Conservation (phyloP, 106 monocot genomes). For the Dendrobium officinale region DNA sequence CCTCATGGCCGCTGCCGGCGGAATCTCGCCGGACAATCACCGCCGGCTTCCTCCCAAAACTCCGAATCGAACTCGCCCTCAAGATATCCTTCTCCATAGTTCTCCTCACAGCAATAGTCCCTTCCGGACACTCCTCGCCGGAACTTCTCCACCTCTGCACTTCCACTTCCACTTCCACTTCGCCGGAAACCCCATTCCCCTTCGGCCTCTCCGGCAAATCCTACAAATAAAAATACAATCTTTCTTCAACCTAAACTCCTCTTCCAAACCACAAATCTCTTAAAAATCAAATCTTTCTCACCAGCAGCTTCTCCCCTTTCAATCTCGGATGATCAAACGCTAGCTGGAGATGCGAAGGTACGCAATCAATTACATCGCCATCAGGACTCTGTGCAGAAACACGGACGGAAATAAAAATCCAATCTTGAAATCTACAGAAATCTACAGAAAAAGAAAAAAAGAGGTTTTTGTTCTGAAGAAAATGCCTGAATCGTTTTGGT, state of each 20-base stretch:
- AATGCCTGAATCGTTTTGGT: slow-evolving; percentile 78
- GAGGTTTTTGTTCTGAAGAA: background rate
- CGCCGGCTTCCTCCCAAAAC: slow-evolving; percentile 54
- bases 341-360: slow-evolving; percentile 76
- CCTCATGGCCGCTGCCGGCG: slow-evolving; percentile 69
- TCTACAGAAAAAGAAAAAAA: background rate
- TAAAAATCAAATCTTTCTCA: slow-evolving; percentile 5
- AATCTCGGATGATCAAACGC: slow-evolving; percentile 88
- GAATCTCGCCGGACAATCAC: slow-evolving; percentile 42
- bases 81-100: slow-evolving; percentile 39
- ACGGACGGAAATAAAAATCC: background rate
- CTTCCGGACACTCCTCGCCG: slow-evolving; percentile 72
- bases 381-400: slow-evolving; percentile 62
- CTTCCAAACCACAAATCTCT: background rate
- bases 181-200: slow-evolving; percentile 16
- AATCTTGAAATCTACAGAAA: background rate
- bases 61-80: slow-evolving; percentile 32
- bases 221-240: slow-evolving; percentile 22
- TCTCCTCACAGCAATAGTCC: slow-evolving; percentile 40
- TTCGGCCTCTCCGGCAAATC: slow-evolving; percentile 74
- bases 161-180: background rate
- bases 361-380: slow-evolving; percentile 88
- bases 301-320: slow-evolving; percentile 61
- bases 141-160: slow-evolving; percentile 36
- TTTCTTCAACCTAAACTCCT: slow-evolving; percentile 13